Base-by-base conservation (phyloP, 2,329 filamentous ascomycete genomes). In the Trichoderma sp. region DNA sequence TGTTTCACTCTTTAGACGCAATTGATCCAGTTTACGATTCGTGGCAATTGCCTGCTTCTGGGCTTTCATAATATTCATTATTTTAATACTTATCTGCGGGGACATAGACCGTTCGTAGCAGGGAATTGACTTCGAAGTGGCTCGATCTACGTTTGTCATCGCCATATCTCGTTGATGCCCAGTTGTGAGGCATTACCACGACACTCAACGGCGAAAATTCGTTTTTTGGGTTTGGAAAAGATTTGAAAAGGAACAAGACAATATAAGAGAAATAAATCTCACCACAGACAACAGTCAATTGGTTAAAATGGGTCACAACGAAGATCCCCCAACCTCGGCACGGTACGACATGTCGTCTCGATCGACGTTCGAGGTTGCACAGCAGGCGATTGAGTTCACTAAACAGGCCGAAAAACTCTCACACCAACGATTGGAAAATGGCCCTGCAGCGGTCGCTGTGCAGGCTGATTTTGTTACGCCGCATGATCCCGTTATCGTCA, bases 401-500 rank as follows among this genome's bases (percentile, higher is more conserved):
- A 81, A 84, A 7, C 90, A 92, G 75, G 84, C 89, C 8, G 82
- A 85, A 74, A 87, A 85, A 71, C 78, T 88, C 10, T 85, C 85
- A 0, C 78, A 81, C 52, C 76, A 80, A 39, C 75, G 76, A 3
- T 74, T 75, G 2, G 67, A 74, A 13, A 70, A 74, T 42, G 71
- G 69, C 48, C 76, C 72, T 68, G 74, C 58, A 68, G 79, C 60
- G 5, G 83, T 87, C 15, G 89, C 89, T 1, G 80, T 89, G 58
- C 83, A 89, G 74, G 90, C 90, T 34, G 84, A 79, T n/a, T 88
- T 85, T 69, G 80, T 90, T 35, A 94, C 91, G 0, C 85, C 89
- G 0, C 87, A 90, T 58, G 91, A 94, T 75, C 87, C 90, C 0
- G 87, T 93, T 17, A 86, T 94, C 54, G 81, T 89, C 64, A 92